phyloP scores from a whole-genome alignment of 805 yeast species.

The Yarrowia alimentaria region DNA sequence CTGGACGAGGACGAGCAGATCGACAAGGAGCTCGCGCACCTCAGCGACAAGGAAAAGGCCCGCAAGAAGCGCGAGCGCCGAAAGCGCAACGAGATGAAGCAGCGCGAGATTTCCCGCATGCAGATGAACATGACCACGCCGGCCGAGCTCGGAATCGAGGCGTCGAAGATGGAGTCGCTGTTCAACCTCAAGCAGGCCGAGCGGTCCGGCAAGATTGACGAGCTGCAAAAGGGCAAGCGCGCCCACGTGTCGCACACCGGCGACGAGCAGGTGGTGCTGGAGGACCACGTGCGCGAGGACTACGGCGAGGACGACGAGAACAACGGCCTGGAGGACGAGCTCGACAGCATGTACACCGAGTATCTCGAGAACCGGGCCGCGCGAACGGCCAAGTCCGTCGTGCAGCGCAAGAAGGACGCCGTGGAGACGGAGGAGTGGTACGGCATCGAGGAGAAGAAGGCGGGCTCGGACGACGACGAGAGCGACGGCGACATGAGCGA shows the following conservation, averaged over 20 bases:
- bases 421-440: conserved; percentile 51
- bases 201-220: conserved; percentile 76
- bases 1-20: conserved; percentile 86
- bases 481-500: conserved; percentile 31
- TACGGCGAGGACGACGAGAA: conserved; percentile 45
- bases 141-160: conserved; percentile 89
- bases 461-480: conserved; percentile 34
- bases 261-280: conserved; percentile 33
- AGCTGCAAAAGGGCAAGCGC: conserved; percentile 69
- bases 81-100: conserved; percentile 75
- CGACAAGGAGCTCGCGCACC: conserved; percentile 75
- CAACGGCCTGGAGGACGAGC: conserved; percentile 65
- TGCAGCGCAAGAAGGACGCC: conserved; percentile 47
- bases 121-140: conserved; percentile 96
- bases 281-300: conserved; percentile 35
- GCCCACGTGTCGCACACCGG: conserved; percentile 44
- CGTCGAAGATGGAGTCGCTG: conserved; percentile 73
- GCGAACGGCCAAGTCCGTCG: conserved; percentile 50
- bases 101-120: conserved; percentile 83
- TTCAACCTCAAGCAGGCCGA: conserved; percentile 85
- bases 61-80: conserved; percentile 78
- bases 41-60: conserved; percentile 67
- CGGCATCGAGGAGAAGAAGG: conserved; percentile 35
- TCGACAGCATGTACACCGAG: conserved; percentile 75
- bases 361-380: conserved; percentile 51